Evolutionary conservation across 1,284 basidiomycete species (phyloP), one percentile per base, ranked within the genome.

Genomic region (Macrocybe sp.): DNA sequence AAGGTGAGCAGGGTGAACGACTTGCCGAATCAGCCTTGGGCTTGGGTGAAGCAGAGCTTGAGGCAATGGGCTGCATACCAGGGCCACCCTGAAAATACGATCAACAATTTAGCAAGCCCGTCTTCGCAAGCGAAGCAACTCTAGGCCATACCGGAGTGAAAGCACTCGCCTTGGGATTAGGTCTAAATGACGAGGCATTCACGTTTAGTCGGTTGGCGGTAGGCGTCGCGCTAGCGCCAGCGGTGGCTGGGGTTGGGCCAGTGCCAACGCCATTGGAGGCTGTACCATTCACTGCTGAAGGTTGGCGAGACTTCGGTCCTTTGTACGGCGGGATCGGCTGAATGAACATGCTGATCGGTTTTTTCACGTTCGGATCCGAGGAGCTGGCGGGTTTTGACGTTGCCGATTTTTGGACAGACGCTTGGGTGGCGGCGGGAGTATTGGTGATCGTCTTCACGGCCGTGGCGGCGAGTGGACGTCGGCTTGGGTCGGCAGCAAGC

Each of bases 321-420:
- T 86, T 89, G 78, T 96, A 98, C 4, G 95, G 86, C 8, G 95
- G 96, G 57, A 99, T 99, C 46, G 85, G 63, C 56, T 92, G 88
- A 51, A 98, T 95, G 59, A 75, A 69, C 88, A 91, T 89, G 14
- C 65, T 33, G 22, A 22, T 22, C 12, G 62, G 59, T 64, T 78
- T 77, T 63, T 79, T 78, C 31, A 59, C 41, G 7, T 59, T 46
- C 22, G 57, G 37, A 10, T 60, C 54, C 28, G 51, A 42, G 1
- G 63, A 38, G 14, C 59, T 57, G 4, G 55, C 54, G 7, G 62
- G 46, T 52, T 70, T 70, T 7, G 60, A 64, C 11, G 69, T 58
- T 6, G 65, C 54, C 28, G 59, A 64, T 9, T 68, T 58, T 6
- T 65, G 54, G 22, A 59, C 53, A 3, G 59, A 49, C 35, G 64